Evolutionary conservation across 2,329 filamentous ascomycete species (phyloP).

Genomic region (Botrytis hyacinthi): DNA sequence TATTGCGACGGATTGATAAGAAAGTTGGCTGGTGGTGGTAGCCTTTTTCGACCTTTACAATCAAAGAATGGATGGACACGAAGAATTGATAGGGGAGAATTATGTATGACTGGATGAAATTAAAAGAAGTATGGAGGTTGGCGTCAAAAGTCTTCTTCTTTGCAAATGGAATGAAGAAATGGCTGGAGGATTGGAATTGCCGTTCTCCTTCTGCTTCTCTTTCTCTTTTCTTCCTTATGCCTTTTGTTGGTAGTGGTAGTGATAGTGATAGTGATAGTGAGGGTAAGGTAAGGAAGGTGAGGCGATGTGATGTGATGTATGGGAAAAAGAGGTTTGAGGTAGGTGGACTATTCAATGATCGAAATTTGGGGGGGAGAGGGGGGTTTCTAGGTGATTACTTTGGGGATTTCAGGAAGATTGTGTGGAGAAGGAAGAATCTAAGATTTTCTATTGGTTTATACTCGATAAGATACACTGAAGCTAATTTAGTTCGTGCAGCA

Average conservation of each 20-base stretch:
- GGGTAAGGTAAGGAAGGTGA: neutral
- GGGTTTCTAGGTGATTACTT: neutral
- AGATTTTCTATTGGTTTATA: conserved; percentile 2
- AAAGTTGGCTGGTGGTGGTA: neutral
- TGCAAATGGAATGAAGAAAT: neutral
- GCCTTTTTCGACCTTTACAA: neutral
- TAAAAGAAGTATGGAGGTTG: neutral
- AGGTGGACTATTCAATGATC: neutral
- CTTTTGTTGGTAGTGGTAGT: neutral
- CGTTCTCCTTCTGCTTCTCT: neutral
- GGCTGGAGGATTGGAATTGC: neutral
- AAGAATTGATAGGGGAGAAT: conserved; percentile 1
- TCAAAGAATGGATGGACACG: neutral
- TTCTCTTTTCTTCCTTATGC: neutral
- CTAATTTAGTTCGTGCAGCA: conserved; percentile 19
- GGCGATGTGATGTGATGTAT: neutral
- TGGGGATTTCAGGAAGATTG: neutral
- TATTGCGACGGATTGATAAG: conserved; percentile 10
- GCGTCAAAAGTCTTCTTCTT: neutral
- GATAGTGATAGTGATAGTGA: neutral
- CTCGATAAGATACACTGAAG: conserved; percentile 18
- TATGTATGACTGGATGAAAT: neutral
- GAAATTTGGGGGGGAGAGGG: conserved; percentile 2
- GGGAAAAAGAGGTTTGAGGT: neutral
- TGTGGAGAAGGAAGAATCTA: neutral